Conservation (phyloP, 179 eudicot species). For the Camellia oleifera region DNA sequence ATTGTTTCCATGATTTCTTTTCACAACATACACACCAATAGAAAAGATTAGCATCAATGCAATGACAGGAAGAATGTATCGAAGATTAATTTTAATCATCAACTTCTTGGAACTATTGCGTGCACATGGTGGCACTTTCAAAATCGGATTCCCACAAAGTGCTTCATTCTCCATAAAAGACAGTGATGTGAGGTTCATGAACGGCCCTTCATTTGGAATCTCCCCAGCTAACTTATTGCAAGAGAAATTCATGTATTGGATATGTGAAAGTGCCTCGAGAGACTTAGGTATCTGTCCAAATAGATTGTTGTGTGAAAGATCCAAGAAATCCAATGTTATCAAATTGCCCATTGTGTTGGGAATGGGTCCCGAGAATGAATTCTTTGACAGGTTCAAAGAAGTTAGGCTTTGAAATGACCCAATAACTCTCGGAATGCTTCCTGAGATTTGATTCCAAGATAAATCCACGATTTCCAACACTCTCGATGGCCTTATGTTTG, state of each 20-base stretch:
- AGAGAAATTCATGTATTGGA: slow-evolving; percentile 7
- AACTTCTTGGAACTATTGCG: neutral
- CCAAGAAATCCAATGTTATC: slow-evolving; percentile 2
- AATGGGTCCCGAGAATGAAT: slow-evolving; percentile 13
- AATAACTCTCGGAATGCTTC: neutral
- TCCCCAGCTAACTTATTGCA: slow-evolving; percentile 12
- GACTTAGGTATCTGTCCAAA: slow-evolving; percentile 13
- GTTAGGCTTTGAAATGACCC: neutral
- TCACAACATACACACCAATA: neutral
- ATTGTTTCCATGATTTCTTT: neutral
- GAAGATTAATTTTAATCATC: neutral
- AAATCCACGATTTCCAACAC: neutral
- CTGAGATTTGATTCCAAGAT: slow-evolving; percentile 14
- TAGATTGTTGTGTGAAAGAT: slow-evolving; percentile 14
- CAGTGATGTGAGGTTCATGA: neutral
- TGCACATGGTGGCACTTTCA: neutral
- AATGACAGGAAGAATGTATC: neutral
- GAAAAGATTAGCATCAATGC: neutral
- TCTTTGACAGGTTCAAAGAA: neutral
- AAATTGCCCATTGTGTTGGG: slow-evolving; percentile 8
- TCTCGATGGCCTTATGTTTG: too few relatives aligned
- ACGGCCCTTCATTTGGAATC: slow-evolving; percentile 11
- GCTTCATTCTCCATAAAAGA: slow-evolving; percentile 9
- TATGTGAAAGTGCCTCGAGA: neutral
- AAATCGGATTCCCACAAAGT: slow-evolving; percentile 9